Evolutionary conservation across 768 basidiomycete species (phyloP), one percentile per base, ranked within the genome.

Genomic region (Termitomyces sp.): DNA sequence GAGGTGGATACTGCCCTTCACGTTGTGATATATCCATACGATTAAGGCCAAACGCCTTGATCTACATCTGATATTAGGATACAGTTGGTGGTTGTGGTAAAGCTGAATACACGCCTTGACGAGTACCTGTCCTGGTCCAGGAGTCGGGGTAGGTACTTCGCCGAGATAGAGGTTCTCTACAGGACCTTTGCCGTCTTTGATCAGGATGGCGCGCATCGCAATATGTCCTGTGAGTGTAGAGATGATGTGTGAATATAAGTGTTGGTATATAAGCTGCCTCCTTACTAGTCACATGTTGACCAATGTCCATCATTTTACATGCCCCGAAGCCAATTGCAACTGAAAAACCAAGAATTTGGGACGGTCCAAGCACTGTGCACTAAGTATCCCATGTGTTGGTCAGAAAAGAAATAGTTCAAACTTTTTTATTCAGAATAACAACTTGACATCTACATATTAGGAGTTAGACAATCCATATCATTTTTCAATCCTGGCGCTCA

Each of bases 21-120:
- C 89, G 83, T 71, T 92, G 94, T 6, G 65, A 56, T 57, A 93
- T 79, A 69, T 96, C 94, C 92, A 92, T 88, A 36, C 94, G 82
- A 73, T 96, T 96, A 61, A 96, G 74, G n/a, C 92, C 92, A 71
- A 96, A 95, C 1, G 88, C 88, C 71, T 84, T 85, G 68, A 91
- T 80, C 89, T 92, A 64, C 36, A 57, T 29, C 49, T 58, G 15
- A 36, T 29, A 38, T 49, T 48, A 50, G 32, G 55, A 43, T 31
- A 61, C 37, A 45, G 37, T 36, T 53, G 25, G 36, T 58, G 15
- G 40, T 29, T 45, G 43, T 34, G 36, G 38, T n/a, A 5, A 57
- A 56, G 45, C 17, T n/a, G 34, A 37, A 49, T 36, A 43, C 43
- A 46, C 34, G 86, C 94, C 82, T 94, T 89, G 56, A 96, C 87